phyloP scores from a whole-genome alignment of 495 filamentous ascomycete species.

The Neurospora cerealis region DNA sequence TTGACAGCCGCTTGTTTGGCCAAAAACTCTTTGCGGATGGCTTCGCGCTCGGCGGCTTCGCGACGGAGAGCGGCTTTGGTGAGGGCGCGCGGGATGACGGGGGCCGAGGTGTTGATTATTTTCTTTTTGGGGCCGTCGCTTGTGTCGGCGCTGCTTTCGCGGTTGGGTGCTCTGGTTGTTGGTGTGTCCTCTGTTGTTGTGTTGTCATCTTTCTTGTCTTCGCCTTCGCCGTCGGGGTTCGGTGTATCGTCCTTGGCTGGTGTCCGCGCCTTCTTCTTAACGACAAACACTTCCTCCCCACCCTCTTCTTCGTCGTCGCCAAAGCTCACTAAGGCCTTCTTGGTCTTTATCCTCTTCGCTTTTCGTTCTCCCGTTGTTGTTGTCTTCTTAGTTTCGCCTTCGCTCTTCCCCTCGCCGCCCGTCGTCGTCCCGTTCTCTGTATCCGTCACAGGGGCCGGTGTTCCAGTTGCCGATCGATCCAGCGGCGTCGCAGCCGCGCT shows the following conservation, averaged over 20 bases:
- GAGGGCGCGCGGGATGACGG: slow-evolving; percentile 63
- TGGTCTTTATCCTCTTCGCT: slow-evolving; percentile 5
- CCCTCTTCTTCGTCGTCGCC: slow-evolving; percentile 28
- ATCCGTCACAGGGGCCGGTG: slow-evolving; percentile 9
- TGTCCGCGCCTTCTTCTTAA: slow-evolving; percentile 34
- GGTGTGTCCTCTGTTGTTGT: slow-evolving; percentile 22
- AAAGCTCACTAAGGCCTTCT: slow-evolving; percentile 34
- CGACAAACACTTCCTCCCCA: slow-evolving; percentile 18
- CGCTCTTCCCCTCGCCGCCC: slow-evolving; percentile 23
- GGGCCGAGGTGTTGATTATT: slow-evolving; percentile 56
- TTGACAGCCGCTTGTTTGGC: slow-evolving; percentile 78
- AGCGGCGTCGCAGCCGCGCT: slow-evolving; percentile 18
- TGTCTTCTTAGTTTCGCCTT: slow-evolving; percentile 37
- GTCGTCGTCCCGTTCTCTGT: not conserved
- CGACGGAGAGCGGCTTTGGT: slow-evolving; percentile 77
- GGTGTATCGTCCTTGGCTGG: slow-evolving; percentile 8
- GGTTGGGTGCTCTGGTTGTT: slow-evolving; percentile 27
- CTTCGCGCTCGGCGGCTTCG: slow-evolving; percentile 74
- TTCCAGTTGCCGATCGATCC: slow-evolving; percentile 29
- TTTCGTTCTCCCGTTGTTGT: not conserved
- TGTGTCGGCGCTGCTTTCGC: slow-evolving; percentile 17
- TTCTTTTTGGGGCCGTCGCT: slow-evolving; percentile 36
- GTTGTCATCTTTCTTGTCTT: slow-evolving; percentile 15
- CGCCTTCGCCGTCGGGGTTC: slow-evolving; percentile 19
- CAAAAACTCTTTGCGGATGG: slow-evolving; percentile 76